These are phyloP conservation scores for Claviceps sp. DNA, from an alignment of 2,329 filamentous ascomycete species.

Conservation along the genomic window DNA sequence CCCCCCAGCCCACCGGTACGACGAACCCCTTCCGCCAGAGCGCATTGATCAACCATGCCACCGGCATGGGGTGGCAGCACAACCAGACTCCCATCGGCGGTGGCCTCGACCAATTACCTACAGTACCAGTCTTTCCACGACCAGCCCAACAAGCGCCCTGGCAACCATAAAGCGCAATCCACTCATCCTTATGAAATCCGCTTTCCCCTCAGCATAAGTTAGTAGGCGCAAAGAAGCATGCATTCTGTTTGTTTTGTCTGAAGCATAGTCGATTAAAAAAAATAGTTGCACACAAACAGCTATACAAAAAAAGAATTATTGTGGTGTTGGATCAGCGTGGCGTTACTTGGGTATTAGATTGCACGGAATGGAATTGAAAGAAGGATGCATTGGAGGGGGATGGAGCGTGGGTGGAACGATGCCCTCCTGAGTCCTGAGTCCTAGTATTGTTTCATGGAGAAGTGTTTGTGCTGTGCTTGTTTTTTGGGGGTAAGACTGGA, in stretches of 20 bases:
- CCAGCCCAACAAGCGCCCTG: constrained; percentile 52
- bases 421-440: too few relatives aligned
- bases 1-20: constrained; percentile 68
- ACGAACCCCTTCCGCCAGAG: constrained; percentile 94
- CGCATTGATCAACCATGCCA: constrained; percentile 77
- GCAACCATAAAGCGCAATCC: constrained; percentile 28
- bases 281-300: not conserved
- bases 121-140: constrained; percentile 74
- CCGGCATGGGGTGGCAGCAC: constrained; percentile 79
- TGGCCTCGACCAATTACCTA: constrained; percentile 63
- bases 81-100: constrained; percentile 69
- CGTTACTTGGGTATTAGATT: constrained; percentile 4
- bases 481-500: too few relatives aligned
- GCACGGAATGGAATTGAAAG: not conserved
- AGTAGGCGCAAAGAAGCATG: too few relatives aligned
- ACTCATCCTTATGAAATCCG: too few relatives aligned
- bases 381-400: not conserved
- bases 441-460: too few relatives aligned
- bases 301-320: constrained; percentile 3
- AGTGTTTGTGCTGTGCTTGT: too few relatives aligned
- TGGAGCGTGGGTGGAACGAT: not conserved
- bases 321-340: constrained; percentile 7
- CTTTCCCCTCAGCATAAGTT: too few relatives aligned
- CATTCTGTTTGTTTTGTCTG: not conserved
- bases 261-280: not conserved